A percentile compares a stretch with the other conserved stretches of the same genome.
phyloP scores from a whole-genome alignment of 345 rosid species.

The Camelina sativa region DNA sequence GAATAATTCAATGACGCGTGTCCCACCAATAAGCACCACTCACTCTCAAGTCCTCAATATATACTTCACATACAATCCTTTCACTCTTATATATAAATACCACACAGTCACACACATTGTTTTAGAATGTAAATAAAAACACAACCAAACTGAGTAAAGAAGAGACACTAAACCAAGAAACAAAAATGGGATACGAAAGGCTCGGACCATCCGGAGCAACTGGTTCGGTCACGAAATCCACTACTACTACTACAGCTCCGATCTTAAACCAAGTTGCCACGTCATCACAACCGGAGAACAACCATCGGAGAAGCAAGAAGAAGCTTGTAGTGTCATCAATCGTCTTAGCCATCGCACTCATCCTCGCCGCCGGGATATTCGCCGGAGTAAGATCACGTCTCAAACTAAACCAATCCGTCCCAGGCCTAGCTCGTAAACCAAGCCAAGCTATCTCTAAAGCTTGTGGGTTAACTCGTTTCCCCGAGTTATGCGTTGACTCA shows the following conservation, averaged over 20 bases:
- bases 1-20: constrained; percentile 34
- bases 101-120: constrained; percentile 11
- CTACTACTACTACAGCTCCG: not conserved
- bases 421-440: constrained; percentile 55
- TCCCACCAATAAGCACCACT: constrained; percentile 35
- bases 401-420: constrained; percentile 16
- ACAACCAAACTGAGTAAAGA: too few relatives aligned
- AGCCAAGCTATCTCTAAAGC: constrained; percentile 72
- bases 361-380: constrained; percentile 65
- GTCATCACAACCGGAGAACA: constrained; percentile 6
- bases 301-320: constrained; percentile 24
- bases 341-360: constrained; percentile 48
- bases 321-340: constrained; percentile 54
- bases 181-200: constrained; percentile 61
- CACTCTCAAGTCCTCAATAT: constrained; percentile 6
- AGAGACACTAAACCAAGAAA: not conserved
- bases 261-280: constrained; percentile 31
- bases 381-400: constrained; percentile 50
- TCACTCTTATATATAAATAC: constrained; percentile 22
- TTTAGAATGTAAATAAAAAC: constrained; percentile 12
- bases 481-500: constrained; percentile 67
- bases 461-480: constrained; percentile 71
- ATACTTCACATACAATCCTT: constrained; percentile 1
- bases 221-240: constrained; percentile 33
- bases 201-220: constrained; percentile 48